Base-by-base conservation (phyloP, 768 basidiomycete species). In the Sporobolomyces pararoseus region DNA sequence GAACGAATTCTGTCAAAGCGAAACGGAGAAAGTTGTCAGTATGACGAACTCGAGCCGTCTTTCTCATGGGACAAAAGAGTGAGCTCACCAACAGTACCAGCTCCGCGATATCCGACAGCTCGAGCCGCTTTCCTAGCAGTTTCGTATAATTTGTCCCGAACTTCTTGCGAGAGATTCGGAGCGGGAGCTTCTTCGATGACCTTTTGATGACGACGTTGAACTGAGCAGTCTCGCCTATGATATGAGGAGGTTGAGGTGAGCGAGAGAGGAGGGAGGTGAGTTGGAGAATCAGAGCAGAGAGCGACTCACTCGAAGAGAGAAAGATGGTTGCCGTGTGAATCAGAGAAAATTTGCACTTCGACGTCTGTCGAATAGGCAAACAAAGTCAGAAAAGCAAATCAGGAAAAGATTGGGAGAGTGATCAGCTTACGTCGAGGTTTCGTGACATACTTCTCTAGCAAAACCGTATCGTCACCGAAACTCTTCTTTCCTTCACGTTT, bases 291-390 rank as follows among this genome's bases (percentile, higher is more conserved):
- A 94, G 77, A 94, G 92, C 2, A 21, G 25, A 29, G 21, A n/a
- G 21, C 57, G 83, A 61, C 59, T 13, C n/a, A 61, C 79, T 96
- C 94, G 90, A 91, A 96, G n/a, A 95, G 83, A 76, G 90, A 91
- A n/a, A 95, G 88, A 4, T 85, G 88, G 53, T 84, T 85, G n/a
- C 91, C 91, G 34, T 82, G 79, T 13, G 80, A 83, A 81, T 96
- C 94, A 17, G 90, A 91, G 77, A 97, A 96, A 7, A 96, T 88
- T 78, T 97, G 93, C 5, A 97, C 92, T 77, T 97, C 94, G 35
- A 97, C 86, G 77, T 74, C 72, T 73, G 65, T 42, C 17, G 39
- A 9, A 0, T 17, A 55, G 23, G 29, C 25, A 6, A n/a, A n/a
- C 14, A 27, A 44, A n/a, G n/a, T n/a, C 12, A 17, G 44, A 46